Evolutionary conservation across 1,284 basidiomycete species (phyloP).

Genomic region (Earliella scabrosa): DNA sequence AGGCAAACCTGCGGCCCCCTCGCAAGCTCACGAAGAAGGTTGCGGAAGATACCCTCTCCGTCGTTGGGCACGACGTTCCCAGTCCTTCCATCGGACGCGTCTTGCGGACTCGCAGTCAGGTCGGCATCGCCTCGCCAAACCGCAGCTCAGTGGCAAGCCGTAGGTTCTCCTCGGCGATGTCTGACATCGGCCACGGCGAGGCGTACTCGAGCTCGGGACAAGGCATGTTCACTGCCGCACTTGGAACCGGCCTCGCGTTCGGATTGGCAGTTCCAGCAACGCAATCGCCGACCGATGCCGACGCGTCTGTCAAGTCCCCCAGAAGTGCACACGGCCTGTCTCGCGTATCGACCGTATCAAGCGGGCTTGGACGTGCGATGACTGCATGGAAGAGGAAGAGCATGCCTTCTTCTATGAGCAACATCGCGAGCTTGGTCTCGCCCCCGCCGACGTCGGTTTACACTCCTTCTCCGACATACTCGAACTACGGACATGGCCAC

Average conservation of each 20-base stretch:
- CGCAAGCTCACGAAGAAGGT: conserved; percentile 24
- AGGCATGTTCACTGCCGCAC: conserved; percentile 37
- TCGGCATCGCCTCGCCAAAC: conserved; percentile 17
- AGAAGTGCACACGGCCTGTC: conserved; percentile 11
- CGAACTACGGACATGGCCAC: neutral
- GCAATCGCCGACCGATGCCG: neutral
- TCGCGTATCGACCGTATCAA: conserved; percentile 15
- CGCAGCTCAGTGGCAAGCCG: conserved; percentile 14
- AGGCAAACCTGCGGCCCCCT: conserved; percentile 29
- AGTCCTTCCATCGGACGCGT: conserved; percentile 1
- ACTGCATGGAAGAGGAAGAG: conserved; percentile 32
- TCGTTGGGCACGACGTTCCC: conserved; percentile 12
- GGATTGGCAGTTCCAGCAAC: conserved; percentile 25
- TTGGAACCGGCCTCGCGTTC: conserved; percentile 36
- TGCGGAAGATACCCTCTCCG: conserved; percentile 20
- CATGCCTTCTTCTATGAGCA: conserved; percentile 28
- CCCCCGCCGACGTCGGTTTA: conserved; percentile 8
- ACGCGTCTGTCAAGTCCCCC: neutral
- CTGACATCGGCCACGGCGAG: conserved; percentile 18
- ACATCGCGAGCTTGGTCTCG: conserved; percentile 20
- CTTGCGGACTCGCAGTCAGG: conserved; percentile 28
- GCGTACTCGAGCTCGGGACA: conserved; percentile 3
- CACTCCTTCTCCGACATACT: neutral
- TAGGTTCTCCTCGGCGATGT: conserved; percentile 20
- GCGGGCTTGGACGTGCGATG: conserved; percentile 23